Evolutionary conservation across 1,139 yeast species (phyloP).

Genomic region (Kluyveromyces marxianus): DNA sequence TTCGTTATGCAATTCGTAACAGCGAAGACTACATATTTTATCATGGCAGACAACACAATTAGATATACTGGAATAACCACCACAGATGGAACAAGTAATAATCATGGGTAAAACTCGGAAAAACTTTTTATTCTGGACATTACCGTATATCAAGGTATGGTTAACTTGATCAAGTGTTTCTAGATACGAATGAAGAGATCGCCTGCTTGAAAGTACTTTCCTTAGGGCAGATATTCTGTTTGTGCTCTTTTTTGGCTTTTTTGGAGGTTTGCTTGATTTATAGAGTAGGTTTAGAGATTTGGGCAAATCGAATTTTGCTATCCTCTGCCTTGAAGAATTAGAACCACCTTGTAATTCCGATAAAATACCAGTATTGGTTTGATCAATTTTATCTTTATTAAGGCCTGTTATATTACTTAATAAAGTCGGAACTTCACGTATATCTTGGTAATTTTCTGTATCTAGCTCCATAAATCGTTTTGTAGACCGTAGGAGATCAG

Average conservation of each 20-base stretch:
- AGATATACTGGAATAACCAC: slow-evolving; percentile 28
- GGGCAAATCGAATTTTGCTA: slow-evolving; percentile 26
- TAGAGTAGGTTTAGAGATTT: slow-evolving; percentile 24
- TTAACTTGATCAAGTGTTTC: slow-evolving; percentile 28
- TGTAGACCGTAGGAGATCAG: slow-evolving; percentile 26
- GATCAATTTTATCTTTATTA: slow-evolving; percentile 25
- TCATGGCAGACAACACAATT: slow-evolving; percentile 29
- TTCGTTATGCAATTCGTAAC: slow-evolving; percentile 29
- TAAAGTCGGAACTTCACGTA: slow-evolving; percentile 24
- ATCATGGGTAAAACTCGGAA: slow-evolving; percentile 29
- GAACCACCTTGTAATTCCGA: slow-evolving; percentile 9
- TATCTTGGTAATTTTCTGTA: slow-evolving; percentile 26
- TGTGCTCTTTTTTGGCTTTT: slow-evolving; percentile 25
- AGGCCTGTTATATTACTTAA: slow-evolving; percentile 27
- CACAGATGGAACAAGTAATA: slow-evolving; percentile 29
- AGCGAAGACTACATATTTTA: slow-evolving; percentile 28
- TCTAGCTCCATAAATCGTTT: slow-evolving; percentile 29
- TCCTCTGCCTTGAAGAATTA: slow-evolving; percentile 11
- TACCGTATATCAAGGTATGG: slow-evolving; percentile 25
- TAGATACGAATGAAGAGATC: slow-evolving; percentile 27
- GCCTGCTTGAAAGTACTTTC: slow-evolving; percentile 24
- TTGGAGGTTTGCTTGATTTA: slow-evolving; percentile 29
- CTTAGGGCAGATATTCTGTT: slow-evolving; percentile 26
- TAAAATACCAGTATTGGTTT: slow-evolving; percentile 13
- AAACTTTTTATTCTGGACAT: slow-evolving; percentile 28